Percentiles rank a stretch among this genome's conserved stretches.
Evolutionary conservation across 805 yeast genomes (phyloP).

Genomic region (Lachancea lanzarotensis): DNA sequence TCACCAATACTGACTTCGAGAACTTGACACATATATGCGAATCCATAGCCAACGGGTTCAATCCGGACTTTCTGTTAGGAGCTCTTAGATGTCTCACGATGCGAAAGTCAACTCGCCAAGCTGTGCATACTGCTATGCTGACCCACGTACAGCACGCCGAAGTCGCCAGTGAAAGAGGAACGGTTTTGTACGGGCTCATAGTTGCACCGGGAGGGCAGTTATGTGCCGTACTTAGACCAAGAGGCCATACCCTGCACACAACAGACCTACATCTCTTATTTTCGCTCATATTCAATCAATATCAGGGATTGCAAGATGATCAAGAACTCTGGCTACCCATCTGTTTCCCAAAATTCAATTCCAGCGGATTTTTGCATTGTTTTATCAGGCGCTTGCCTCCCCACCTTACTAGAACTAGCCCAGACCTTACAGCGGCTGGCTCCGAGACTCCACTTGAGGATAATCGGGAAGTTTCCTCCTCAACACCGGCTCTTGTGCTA

Average conservation of each 20-base stretch:
- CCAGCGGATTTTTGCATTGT: constrained; percentile 80
- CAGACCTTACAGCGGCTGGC: no score
- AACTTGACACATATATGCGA: constrained; percentile 61
- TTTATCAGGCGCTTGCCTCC: constrained; percentile 56
- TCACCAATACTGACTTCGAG: constrained; percentile 68
- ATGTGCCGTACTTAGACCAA: constrained; percentile 67
- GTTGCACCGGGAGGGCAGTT: constrained; percentile 58
- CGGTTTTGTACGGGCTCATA: constrained; percentile 69
- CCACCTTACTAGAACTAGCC: neutral
- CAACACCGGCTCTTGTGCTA: constrained; percentile 34
- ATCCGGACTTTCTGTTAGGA: constrained; percentile 56
- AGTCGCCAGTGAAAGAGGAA: constrained; percentile 34
- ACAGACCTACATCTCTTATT: constrained; percentile 73
- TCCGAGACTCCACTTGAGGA: neutral
- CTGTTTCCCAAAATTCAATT: constrained; percentile 84
- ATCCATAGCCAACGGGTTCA: constrained; percentile 42
- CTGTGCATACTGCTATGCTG: constrained; percentile 35
- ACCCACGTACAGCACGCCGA: constrained; percentile 20
- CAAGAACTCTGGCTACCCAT: constrained; percentile 92
- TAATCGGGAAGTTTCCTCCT: neutral
- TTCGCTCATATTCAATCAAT: constrained; percentile 53
- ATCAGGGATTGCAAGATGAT: constrained; percentile 29
- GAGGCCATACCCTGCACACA: constrained; percentile 69
- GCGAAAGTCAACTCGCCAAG: constrained; percentile 48
- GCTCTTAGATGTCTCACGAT: constrained; percentile 60